phyloP scores from a whole-genome alignment of 768 basidiomycete genomes.

The Piloderma croceum region DNA sequence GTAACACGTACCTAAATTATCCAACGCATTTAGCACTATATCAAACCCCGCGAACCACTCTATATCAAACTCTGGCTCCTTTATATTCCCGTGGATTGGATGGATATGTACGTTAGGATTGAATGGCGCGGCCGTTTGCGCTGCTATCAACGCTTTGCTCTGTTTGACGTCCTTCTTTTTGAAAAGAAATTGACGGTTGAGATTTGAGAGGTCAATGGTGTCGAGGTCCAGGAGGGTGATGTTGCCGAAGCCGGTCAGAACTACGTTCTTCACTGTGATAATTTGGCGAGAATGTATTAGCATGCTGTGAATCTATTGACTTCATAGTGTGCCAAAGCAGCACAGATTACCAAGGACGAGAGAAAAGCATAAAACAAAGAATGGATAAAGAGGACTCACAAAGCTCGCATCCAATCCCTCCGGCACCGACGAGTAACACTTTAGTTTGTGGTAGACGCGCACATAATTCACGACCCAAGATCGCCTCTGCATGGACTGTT shows the following conservation, averaged over 20 bases:
- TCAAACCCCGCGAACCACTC: constrained; percentile 89
- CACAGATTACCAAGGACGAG: neutral
- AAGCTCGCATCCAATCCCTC: constrained; percentile 96
- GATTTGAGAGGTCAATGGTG: constrained; percentile 96
- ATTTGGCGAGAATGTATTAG: neutral
- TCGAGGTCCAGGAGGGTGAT: constrained; percentile 94
- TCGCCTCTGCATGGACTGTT: constrained; percentile 61
- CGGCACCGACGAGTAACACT: constrained; percentile 89
- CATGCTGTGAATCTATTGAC: neutral
- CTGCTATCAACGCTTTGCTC: constrained; percentile 89
- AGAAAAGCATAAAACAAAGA: neutral
- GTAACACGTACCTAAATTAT: constrained; percentile 83
- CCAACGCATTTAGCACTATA: constrained; percentile 91
- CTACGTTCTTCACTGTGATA: constrained; percentile 92
- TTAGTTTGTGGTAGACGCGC: constrained; percentile 53
- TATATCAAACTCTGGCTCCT: constrained; percentile 84
- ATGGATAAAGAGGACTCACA: constrained; percentile 40
- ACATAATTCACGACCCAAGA: constrained; percentile 73
- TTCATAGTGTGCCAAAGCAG: neutral
- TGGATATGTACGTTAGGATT: constrained; percentile 84
- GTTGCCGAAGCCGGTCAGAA: constrained; percentile 85
- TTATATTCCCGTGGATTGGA: constrained; percentile 93
- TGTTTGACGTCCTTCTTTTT: constrained; percentile 96
- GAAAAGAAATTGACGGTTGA: constrained; percentile 96
- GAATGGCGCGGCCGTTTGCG: constrained; percentile 74